Percentiles rank a stretch among this genome's conserved stretches.
Evolutionary conservation across 83 land plant species (phyloP).

Genomic region (Diphasiastrum complanatum): DNA sequence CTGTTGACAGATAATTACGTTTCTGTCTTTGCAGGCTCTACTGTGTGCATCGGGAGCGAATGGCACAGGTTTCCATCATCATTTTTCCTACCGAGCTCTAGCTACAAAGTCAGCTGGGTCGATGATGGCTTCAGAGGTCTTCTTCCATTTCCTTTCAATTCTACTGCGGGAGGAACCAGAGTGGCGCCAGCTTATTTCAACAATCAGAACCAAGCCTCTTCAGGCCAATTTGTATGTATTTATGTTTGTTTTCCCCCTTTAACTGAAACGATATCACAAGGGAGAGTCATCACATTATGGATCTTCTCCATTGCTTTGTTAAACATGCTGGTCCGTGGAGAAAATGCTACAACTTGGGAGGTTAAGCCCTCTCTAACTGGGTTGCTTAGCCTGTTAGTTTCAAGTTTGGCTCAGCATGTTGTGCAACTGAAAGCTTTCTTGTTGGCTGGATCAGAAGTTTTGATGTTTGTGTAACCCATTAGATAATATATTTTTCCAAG

Average conservation of each 20-base stretch:
- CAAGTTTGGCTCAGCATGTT: neutral
- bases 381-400: neutral
- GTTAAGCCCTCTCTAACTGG: slow-evolving; percentile 30
- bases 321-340: slow-evolving; percentile 36
- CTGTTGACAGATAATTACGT: too few relatives aligned
- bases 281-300: neutral
- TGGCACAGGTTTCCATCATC: slow-evolving; percentile 99
- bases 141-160: slow-evolving; percentile 87
- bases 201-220: slow-evolving; percentile 71
- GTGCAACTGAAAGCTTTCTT: too few relatives aligned
- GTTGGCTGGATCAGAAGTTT: too few relatives aligned
- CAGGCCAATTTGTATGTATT: slow-evolving; percentile 70
- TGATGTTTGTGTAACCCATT: neutral
- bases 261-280: neutral
- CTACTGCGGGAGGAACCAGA: slow-evolving; percentile 74
- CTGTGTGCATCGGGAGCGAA: slow-evolving; percentile 90
- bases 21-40: slow-evolving; percentile 50
- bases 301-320: slow-evolving; percentile 1
- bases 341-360: slow-evolving; percentile 74
- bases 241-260: neutral
- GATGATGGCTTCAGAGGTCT: slow-evolving; percentile 97
- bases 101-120: slow-evolving; percentile 74
- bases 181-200: slow-evolving; percentile 90
- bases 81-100: slow-evolving; percentile 77
- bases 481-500: neutral